Conservation (phyloP, 208 protist species). For the Kentomonas sorsogonicus region DNA sequence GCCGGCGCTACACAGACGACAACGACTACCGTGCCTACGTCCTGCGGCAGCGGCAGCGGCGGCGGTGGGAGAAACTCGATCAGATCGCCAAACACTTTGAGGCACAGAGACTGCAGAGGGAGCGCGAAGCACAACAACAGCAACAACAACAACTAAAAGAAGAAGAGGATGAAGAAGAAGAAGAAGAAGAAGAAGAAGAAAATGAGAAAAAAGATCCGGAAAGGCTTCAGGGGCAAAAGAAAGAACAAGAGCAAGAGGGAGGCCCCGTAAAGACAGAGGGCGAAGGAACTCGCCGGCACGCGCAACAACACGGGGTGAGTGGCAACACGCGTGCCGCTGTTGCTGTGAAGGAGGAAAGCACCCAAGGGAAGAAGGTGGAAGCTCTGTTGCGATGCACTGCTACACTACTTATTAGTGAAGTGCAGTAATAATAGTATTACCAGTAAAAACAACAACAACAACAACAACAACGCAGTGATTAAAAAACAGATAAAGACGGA, state of each 20-base stretch:
- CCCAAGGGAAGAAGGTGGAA: no score
- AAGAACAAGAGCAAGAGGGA: background rate
- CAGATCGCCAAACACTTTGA: no score
- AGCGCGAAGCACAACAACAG: no score
- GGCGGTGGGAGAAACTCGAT: slow-evolving; percentile 42
- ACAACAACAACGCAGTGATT: background rate
- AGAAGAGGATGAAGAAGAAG: background rate
- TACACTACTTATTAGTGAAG: background rate
- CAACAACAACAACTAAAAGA: no score
- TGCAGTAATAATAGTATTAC: background rate
- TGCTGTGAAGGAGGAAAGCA: background rate
- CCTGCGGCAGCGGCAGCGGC: slow-evolving; percentile 37
- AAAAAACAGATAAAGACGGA: background rate
- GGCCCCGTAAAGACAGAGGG: background rate
- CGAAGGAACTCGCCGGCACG: no score
- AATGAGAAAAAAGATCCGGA: background rate
- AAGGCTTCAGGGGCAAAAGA: background rate
- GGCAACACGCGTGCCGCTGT: background rate
- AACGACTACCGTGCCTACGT: slow-evolving; percentile 31
- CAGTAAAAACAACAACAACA: background rate
- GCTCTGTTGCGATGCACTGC: no score
- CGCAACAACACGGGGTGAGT: background rate
- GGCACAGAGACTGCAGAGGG: no score
- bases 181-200: slow-evolving; percentile 1
- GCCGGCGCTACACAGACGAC: slow-evolving; percentile 66